Evolutionary conservation across 148 eudicot species (phyloP).

Genomic region (Persicaria maculosa): DNA sequence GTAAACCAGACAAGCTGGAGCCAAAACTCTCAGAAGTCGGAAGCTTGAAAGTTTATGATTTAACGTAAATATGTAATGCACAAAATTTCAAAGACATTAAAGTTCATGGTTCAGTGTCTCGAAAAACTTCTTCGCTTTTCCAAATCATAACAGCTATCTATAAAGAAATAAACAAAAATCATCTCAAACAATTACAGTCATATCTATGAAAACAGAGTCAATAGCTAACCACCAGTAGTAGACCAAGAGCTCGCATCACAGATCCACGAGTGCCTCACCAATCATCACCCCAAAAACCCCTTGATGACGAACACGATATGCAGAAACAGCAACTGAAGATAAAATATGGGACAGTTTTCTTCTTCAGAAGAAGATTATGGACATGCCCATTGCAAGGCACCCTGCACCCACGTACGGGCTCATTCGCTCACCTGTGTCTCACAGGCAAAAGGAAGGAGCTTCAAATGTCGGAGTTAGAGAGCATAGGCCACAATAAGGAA

Average conservation of each 20-base stretch:
- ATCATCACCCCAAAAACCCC: neutral
- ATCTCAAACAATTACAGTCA: neutral
- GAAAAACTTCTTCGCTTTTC: no score
- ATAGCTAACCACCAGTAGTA: neutral
- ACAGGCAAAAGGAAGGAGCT: neutral
- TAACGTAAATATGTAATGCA: no score
- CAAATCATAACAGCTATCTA: no score
- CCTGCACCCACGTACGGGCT: slow-evolving; percentile 87
- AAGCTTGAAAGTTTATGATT: no score
- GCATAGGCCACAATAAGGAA: neutral
- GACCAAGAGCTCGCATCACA: neutral
- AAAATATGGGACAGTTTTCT: neutral
- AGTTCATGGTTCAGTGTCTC: neutral
- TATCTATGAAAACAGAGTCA: neutral
- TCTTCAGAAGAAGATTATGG: slow-evolving; percentile 69
- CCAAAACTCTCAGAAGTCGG: no score
- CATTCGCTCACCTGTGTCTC: slow-evolving; percentile 69
- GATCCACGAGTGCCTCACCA: neutral
- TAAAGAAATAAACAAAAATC: no score
- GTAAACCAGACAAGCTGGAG: no score
- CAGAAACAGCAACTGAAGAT: neutral
- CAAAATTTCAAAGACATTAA: no score
- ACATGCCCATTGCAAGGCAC: slow-evolving; percentile 79
- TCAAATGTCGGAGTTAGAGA: neutral
- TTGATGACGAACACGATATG: neutral